Conservation (phyloP, 768 basidiomycete species). For the button mushroom (Agaricus bisporus) region DNA sequence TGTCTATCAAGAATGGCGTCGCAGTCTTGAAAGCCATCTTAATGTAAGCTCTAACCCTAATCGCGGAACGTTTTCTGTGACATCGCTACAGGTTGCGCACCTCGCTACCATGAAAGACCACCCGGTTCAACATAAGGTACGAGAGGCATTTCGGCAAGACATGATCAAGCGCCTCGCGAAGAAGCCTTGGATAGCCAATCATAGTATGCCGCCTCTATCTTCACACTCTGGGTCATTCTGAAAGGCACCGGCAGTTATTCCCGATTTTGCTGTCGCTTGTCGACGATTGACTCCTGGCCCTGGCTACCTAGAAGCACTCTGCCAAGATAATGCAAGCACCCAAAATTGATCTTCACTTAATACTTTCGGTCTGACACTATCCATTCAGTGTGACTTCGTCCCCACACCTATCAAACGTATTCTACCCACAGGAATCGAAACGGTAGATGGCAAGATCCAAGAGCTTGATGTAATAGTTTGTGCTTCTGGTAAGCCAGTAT, state of each 20-base stretch:
- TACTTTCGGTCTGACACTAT: not conserved
- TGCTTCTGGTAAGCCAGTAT: constrained; percentile 42
- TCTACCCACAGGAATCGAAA: constrained; percentile 50
- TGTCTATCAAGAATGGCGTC: constrained; percentile 43
- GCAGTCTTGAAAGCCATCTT: constrained; percentile 39
- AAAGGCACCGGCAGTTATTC: constrained; percentile 36
- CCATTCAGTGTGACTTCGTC: constrained; percentile 45
- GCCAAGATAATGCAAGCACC: constrained; percentile 47
- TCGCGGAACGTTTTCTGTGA: not conserved
- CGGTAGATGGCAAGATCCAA: constrained; percentile 44
- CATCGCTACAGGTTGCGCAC: constrained; percentile 27
- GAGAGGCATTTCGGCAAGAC: constrained; percentile 29
- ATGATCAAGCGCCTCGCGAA: constrained; percentile 47
- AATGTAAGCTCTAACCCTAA: constrained; percentile 30
- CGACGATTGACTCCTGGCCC: constrained; percentile 63
- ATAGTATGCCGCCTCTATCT: constrained; percentile 26
- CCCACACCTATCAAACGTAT: constrained; percentile 44
- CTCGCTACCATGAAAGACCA: constrained; percentile 35
- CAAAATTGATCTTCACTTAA: not conserved
- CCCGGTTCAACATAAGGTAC: constrained; percentile 29
- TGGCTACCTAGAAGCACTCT: constrained; percentile 61
- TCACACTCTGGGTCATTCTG: not conserved
- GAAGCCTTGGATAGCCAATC: constrained; percentile 57
- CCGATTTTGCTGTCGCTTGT: constrained; percentile 53
- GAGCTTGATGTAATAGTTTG: constrained; percentile 57